phyloP scores from a whole-genome alignment of 2,329 filamentous ascomycete genomes.

The Decorospora gaudefroyi region DNA sequence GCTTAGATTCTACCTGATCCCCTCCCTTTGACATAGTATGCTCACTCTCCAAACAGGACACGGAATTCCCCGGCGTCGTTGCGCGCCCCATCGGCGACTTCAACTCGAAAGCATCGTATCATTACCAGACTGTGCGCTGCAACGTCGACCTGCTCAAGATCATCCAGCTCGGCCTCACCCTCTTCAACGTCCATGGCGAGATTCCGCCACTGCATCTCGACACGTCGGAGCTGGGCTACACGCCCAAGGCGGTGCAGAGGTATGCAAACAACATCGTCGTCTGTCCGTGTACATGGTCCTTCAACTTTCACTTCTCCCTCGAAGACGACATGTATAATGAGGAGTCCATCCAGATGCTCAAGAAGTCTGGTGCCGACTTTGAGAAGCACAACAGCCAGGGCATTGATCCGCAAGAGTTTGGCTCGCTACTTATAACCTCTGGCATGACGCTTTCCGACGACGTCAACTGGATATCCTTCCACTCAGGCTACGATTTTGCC shows the following conservation, averaged over 20 bases:
- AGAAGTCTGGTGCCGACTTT: constrained; percentile 93
- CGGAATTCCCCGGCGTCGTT: constrained; percentile 97
- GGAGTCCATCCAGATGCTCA: constrained; percentile 87
- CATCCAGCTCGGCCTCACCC: constrained; percentile 92
- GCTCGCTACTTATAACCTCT: constrained; percentile 85
- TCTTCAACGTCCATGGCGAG: constrained; percentile 90
- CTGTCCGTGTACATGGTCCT: constrained; percentile 93
- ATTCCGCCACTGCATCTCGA: constrained; percentile 73
- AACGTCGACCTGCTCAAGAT: constrained; percentile 98
- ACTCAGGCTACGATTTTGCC: constrained; percentile 97
- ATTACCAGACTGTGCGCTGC: constrained; percentile 95
- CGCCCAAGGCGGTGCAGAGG: constrained; percentile 53
- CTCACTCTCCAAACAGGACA: constrained; percentile 66
- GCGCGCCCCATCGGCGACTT: constrained; percentile 94
- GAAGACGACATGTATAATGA: constrained; percentile 98
- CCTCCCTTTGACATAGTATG: neutral
- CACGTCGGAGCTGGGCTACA: constrained; percentile 49
- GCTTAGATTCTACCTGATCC: constrained; percentile 10
- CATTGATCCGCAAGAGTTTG: constrained; percentile 88
- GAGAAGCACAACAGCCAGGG: constrained; percentile 80
- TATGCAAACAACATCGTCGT: constrained; percentile 60
- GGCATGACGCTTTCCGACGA: constrained; percentile 86
- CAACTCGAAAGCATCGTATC: constrained; percentile 93
- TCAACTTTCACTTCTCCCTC: constrained; percentile 96
- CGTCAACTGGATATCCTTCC: constrained; percentile 95